Evolutionary conservation across 345 rosid species (phyloP).

Genomic region (Ceriops zippeliana): DNA sequence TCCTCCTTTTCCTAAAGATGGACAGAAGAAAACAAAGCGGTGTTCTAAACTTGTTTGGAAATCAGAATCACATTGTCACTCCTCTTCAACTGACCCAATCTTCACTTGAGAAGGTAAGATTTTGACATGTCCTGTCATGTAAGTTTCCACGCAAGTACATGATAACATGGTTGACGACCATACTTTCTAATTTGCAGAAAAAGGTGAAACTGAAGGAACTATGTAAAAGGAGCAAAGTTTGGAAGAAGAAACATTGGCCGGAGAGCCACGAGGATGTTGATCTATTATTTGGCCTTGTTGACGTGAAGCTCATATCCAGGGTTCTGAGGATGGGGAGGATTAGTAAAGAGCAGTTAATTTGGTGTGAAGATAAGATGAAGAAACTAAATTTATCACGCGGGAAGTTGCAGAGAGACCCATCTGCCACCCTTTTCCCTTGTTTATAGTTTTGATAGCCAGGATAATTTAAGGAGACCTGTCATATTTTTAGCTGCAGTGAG

Average conservation of each 20-base stretch:
- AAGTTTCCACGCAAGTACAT: neutral
- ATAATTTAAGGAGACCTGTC: neutral
- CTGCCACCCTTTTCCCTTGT: constrained; percentile 82
- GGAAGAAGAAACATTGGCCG: constrained; percentile 90
- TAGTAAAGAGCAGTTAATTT: constrained; percentile 69
- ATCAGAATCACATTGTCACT: constrained; percentile 57
- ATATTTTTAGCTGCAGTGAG: constrained; percentile 3
- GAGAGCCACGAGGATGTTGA: constrained; percentile 52
- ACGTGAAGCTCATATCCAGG: constrained; percentile 56
- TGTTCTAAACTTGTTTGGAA: constrained; percentile 60
- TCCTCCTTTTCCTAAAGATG: constrained; percentile 65
- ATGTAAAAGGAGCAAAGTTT: constrained; percentile 56
- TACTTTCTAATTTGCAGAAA: constrained; percentile 46
- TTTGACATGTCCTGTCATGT: neutral
- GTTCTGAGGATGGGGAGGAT: constrained; percentile 70
- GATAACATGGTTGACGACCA: too few species aligned
- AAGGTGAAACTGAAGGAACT: constrained; percentile 63
- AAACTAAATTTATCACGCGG: constrained; percentile 57
- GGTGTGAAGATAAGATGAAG: constrained; percentile 98
- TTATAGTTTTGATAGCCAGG: constrained; percentile 1
- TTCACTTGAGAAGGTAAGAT: constrained; percentile 60
- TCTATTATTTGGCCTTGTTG: constrained; percentile 65
- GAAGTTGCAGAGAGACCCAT: constrained; percentile 70
- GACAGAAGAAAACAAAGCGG: constrained; percentile 62
- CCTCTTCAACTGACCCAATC: constrained; percentile 76